Base-by-base conservation (phyloP, 2,329 filamentous ascomycete species). In the Fusarium sp. region DNA sequence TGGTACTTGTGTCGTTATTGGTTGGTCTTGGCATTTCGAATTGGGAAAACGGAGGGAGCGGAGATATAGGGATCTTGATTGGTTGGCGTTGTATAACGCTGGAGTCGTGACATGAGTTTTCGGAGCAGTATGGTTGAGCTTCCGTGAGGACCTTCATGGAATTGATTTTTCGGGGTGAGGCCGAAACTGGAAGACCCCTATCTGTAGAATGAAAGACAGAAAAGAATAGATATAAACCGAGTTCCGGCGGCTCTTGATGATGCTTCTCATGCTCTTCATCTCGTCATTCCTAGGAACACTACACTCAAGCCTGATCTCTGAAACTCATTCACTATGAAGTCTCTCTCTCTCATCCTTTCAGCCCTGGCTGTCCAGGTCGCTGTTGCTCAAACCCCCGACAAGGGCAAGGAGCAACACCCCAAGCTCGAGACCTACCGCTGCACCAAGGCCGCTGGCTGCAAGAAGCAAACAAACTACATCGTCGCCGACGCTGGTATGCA, bases 401-500 rank as follows among this genome's bases (percentile, higher is more conserved):
- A 78, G 29, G 78, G 75, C 15, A 79, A 66, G 86, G 89, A 73
- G 81, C 82, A 29, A 5, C 87, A 89, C 60, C 87, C 87, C 37
- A 82, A 82, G 73, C 77, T 89, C 57, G 83, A 81, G 7, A 89
- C 87, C 6, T 87, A 82, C 77, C 83, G 85, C 67, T 89, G 87
- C 80, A 88, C 86, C 27, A 84, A 83, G 37, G 79, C 77, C 8
- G 80, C 80, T 12, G 87, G 87, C 56, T 89, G 87, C 78, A 82
- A 81, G 57, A 72, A 81, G 51, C 81, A 84, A 33, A 81, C 82
- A 46, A 87, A 84, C 45, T 84, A 83, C 29, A 72, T 89, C 59
- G 87, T 89, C 23, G 79, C 87, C 18, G 87, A 89, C 63, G 80
- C 85, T 18, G 78, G 82, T 27, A 77, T 80, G 29, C 87, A 88